Evolutionary conservation across 2,329 filamentous ascomycete genomes (phyloP).

Genomic region (Dactylellina drechsleri): DNA sequence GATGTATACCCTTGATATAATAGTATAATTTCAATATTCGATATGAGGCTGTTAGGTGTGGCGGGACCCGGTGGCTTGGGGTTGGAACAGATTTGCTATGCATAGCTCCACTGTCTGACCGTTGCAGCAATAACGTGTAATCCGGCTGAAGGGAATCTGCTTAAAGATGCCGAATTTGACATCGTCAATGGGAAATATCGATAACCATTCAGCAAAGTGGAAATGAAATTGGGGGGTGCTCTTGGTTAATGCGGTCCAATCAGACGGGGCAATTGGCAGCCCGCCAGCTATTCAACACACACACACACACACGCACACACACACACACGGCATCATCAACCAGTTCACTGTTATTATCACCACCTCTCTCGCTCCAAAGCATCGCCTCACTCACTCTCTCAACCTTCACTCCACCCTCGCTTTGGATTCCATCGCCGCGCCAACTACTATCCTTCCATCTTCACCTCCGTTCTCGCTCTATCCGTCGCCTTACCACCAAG

Average conservation of each 20-base stretch:
- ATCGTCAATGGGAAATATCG: neutral
- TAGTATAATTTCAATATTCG: no score
- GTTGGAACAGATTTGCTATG: no score
- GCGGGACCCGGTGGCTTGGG: no score
- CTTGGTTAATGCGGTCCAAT: slow-evolving; percentile 8
- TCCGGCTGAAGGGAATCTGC: no score
- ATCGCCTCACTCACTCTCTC: neutral
- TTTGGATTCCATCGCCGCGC: slow-evolving; percentile 11
- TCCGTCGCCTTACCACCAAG: slow-evolving; percentile 1
- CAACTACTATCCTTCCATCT: slow-evolving; percentile 9
- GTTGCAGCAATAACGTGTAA: no score
- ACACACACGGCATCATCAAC: no score
- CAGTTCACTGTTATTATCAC: neutral
- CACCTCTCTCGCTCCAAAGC: neutral
- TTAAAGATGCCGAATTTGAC: neutral
- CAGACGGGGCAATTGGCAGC: neutral
- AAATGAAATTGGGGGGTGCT: neutral
- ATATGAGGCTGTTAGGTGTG: no score
- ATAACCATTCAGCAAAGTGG: neutral
- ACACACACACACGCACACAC: no score
- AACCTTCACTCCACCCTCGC: slow-evolving; percentile 1
- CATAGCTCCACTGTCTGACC: no score
- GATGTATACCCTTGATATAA: no score
- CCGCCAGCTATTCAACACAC: slow-evolving; percentile 21
- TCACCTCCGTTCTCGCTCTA: neutral